Evolutionary conservation across 2,329 filamentous ascomycete species (phyloP).

Genomic region (Fusarium mundagurra): DNA sequence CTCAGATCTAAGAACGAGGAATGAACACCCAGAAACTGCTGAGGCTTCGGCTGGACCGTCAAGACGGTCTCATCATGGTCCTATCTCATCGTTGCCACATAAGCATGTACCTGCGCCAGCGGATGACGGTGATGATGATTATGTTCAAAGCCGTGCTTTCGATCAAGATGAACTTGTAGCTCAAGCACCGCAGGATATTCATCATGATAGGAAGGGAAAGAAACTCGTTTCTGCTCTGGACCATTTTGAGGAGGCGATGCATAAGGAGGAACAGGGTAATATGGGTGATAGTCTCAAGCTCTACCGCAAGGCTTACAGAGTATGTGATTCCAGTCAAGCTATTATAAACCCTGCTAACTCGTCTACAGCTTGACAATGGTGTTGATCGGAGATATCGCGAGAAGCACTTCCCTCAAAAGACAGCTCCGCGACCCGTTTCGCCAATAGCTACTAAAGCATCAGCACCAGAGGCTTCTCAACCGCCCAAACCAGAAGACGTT

Average conservation of each 20-base stretch:
- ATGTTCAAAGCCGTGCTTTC: constrained; percentile 47
- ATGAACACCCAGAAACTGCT: constrained; percentile 36
- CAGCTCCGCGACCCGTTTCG: constrained; percentile 25
- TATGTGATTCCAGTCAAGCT: constrained; percentile 47
- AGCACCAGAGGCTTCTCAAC: background rate
- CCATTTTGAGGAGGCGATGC: constrained; percentile 91
- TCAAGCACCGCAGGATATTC: constrained; percentile 2
- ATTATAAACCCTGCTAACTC: background rate
- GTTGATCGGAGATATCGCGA: constrained; percentile 90
- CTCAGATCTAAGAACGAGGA: constrained; percentile 72
- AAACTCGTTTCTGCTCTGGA: constrained; percentile 83
- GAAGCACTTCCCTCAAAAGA: constrained; percentile 81
- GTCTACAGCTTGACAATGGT: constrained; percentile 70
- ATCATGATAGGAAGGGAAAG: constrained; percentile 30
- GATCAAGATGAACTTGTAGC: constrained; percentile 38
- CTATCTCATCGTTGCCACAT: constrained; percentile 32
- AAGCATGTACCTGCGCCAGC: constrained; percentile 15
- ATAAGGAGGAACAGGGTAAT: constrained; percentile 85
- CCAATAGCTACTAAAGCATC: constrained; percentile 30
- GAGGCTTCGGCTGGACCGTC: constrained; percentile 20
- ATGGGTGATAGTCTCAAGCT: constrained; percentile 88
- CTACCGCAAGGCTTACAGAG: constrained; percentile 90
- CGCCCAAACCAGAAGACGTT: constrained; percentile 54
- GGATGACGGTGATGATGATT: constrained; percentile 51
- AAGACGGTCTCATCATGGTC: constrained; percentile 28